phyloP scores from a whole-genome alignment of 805 yeast species.

The Hanseniaspora hatyaiensis region DNA sequence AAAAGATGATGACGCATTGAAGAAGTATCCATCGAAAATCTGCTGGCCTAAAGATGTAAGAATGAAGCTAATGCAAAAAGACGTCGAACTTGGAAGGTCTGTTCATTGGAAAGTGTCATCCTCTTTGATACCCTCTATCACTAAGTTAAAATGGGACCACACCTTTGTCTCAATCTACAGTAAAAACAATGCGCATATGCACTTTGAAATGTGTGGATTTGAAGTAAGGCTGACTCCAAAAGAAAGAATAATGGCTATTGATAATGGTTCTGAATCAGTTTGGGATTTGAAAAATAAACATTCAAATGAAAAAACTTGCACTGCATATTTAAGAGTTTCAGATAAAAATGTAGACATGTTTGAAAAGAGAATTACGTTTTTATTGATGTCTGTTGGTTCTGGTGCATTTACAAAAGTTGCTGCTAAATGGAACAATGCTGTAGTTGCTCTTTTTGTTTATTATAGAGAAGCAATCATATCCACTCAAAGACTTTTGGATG shows the following conservation, averaged over 20 bases:
- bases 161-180: constrained; percentile 82
- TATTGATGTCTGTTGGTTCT: constrained; percentile 90
- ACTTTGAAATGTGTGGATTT: constrained; percentile 89
- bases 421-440: constrained; percentile 89
- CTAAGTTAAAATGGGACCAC: constrained; percentile 65
- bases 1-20: constrained; percentile 75
- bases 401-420: constrained; percentile 91
- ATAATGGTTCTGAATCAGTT: constrained; percentile 63
- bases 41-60: constrained; percentile 93
- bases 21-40: constrained; percentile 74
- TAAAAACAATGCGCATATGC: constrained; percentile 73
- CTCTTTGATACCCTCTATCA: constrained; percentile 65
- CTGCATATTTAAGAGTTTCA: constrained; percentile 74
- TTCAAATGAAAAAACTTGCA: constrained; percentile 78
- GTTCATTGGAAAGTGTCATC: constrained; percentile 80
- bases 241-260: constrained; percentile 42
- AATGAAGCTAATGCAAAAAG: constrained; percentile 82
- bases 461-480: constrained; percentile 86
- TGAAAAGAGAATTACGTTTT: constrained; percentile 73
- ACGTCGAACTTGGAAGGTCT: constrained; percentile 86
- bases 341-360: constrained; percentile 69
- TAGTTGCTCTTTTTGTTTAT: constrained; percentile 75
- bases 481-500: constrained; percentile 65
- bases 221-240: constrained; percentile 83
- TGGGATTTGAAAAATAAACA: constrained; percentile 72